These are phyloP conservation scores for Houttuynia cordata DNA, from an alignment of 164 flowering plant genomes.

Conservation along the genomic window DNA sequence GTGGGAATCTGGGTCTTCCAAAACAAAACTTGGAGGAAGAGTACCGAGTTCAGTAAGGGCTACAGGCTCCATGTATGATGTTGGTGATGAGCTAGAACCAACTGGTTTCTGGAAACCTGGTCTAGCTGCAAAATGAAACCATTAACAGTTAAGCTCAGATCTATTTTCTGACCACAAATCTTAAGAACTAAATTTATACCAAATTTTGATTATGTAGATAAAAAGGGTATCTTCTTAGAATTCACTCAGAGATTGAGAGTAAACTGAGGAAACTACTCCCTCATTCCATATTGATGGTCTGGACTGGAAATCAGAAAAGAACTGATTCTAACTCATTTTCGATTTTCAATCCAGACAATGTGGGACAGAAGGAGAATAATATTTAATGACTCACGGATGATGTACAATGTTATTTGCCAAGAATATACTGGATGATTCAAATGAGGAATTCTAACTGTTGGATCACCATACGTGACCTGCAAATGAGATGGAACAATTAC, in stretches of 20 bases:
- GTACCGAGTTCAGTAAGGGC: constrained; percentile 55
- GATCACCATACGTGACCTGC: constrained; percentile 96
- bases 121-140: constrained; percentile 51
- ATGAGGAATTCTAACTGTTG: constrained; percentile 73
- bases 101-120: constrained; percentile 59
- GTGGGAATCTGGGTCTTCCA: constrained; percentile 94
- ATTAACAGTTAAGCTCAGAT: not conserved
- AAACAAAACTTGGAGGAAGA: constrained; percentile 47
- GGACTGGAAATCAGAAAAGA: no score
- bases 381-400: constrained; percentile 53
- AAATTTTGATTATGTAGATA: no score
- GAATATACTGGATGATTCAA: constrained; percentile 46
- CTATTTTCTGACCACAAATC: no score
- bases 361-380: not conserved
- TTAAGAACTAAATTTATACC: no score
- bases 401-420: constrained; percentile 62
- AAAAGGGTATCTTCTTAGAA: no score
- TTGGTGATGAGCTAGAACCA: constrained; percentile 21
- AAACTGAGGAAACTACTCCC: no score
- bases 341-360: no score
- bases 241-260: no score
- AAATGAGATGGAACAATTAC: constrained; percentile 1
- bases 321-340: no score
- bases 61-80: constrained; percentile 54
- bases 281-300: no score